A percentile compares a stretch with the other conserved stretches of the same genome.
Evolutionary conservation across 164 flowering plant species (phyloP).

Genomic region (Piper longum): DNA sequence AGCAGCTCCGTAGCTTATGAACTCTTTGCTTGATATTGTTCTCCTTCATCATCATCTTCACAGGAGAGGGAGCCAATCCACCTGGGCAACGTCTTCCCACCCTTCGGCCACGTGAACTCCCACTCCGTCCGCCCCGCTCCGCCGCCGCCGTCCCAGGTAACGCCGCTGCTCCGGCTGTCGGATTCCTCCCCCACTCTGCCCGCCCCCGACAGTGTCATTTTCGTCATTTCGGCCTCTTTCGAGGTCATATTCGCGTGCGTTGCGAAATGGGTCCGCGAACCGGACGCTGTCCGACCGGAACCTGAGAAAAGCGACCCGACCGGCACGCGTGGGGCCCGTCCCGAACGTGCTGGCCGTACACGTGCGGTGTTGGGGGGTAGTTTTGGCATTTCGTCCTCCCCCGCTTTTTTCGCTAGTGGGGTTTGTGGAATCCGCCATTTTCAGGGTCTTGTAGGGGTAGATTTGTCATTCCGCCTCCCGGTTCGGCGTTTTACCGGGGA

Average conservation of each 20-base stretch:
- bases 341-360: background rate
- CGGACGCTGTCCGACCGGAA: background rate
- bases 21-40: background rate
- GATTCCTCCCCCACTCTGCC: background rate
- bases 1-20: background rate
- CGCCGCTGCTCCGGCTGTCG: background rate
- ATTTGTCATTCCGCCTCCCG: background rate
- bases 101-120: constrained; percentile 45
- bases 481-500: background rate
- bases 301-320: constrained; percentile 1
- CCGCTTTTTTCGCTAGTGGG: background rate
- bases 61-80: constrained; percentile 21
- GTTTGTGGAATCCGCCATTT: background rate
- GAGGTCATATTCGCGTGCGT: background rate
- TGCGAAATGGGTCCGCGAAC: background rate
- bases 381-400: background rate
- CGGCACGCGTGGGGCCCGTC: background rate
- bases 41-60: background rate
- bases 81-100: constrained; percentile 32
- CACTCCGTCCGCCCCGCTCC: constrained; percentile 38
- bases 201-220: background rate
- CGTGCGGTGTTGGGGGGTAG: background rate
- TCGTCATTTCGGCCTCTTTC: background rate
- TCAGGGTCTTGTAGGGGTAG: background rate
- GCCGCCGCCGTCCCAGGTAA: constrained; percentile 18